Conservation (phyloP, 139 green algal species). For the Mesotaenium endlicherianum region DNA sequence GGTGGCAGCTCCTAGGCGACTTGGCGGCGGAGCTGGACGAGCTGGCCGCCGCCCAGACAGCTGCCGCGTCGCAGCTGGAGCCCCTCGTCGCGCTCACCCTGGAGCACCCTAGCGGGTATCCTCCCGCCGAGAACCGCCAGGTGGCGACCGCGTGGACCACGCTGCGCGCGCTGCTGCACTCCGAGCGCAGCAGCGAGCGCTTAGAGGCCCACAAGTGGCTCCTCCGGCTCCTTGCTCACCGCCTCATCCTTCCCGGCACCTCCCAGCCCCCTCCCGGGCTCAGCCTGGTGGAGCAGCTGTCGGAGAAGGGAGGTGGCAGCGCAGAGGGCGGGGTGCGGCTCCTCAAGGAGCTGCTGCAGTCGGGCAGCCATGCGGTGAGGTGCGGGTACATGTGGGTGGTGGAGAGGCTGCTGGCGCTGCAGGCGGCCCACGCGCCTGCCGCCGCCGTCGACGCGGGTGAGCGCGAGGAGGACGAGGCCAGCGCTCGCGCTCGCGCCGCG, state of each 20-base stretch:
- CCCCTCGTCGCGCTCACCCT: slow-evolving; percentile 16
- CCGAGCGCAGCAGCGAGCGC: slow-evolving; percentile 17
- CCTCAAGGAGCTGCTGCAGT: slow-evolving; percentile 16
- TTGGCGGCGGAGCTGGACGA: slow-evolving; percentile 6
- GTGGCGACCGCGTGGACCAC: slow-evolving; percentile 19
- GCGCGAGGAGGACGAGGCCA: not conserved
- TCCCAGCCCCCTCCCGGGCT: not conserved
- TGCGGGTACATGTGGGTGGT: slow-evolving; percentile 5
- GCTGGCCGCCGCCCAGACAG: slow-evolving; percentile 13
- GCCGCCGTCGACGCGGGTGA: not conserved
- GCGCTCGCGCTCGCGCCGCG: too few relatives aligned
- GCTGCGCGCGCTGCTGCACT: slow-evolving; percentile 37
- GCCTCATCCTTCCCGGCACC: not conserved
- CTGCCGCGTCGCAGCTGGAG: slow-evolving; percentile 6
- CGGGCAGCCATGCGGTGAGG: not conserved
- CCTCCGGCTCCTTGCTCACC: slow-evolving; percentile 30
- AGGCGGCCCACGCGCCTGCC: too few relatives aligned
- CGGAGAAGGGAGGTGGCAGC: not conserved
- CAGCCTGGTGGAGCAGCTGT: not conserved
- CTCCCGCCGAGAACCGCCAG: not conserved
- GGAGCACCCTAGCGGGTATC: not conserved
- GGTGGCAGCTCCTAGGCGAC: slow-evolving; percentile 16
- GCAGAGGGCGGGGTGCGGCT: slow-evolving; percentile 12
- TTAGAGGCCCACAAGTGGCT: slow-evolving; percentile 19
- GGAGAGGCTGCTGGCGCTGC: slow-evolving; percentile 19